phyloP scores from a whole-genome alignment of 129 eudicot species.

The Flaveria linearis region DNA sequence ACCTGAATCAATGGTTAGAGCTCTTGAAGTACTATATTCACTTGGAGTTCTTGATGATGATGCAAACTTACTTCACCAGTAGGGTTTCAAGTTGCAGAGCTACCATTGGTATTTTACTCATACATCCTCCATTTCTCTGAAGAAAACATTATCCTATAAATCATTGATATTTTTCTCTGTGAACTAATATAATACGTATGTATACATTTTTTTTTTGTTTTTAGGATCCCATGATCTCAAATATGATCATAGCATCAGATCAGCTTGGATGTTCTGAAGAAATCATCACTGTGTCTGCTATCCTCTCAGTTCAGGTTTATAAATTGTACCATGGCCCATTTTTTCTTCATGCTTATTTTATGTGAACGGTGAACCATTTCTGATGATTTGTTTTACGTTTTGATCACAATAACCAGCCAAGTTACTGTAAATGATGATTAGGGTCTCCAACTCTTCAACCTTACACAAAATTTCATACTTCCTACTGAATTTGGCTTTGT shows the following conservation, averaged over 20 bases:
- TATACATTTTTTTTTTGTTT: constrained; percentile 16
- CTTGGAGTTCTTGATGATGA: constrained; percentile 94
- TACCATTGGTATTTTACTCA: constrained; percentile 65
- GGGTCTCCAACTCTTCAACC: background rate
- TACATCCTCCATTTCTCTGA: background rate
- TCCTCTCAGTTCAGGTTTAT: constrained; percentile 82
- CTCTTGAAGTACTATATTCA: constrained; percentile 93
- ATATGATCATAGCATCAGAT: constrained; percentile 84
- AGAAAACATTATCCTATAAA: background rate
- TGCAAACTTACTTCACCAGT: constrained; percentile 90
- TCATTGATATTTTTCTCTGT: background rate
- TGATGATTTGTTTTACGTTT: background rate
- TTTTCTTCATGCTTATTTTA: background rate
- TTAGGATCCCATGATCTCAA: constrained; percentile 94
- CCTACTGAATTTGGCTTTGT: background rate
- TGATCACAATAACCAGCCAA: constrained; percentile 9
- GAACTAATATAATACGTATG: background rate
- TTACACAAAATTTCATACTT: background rate
- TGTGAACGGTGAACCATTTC: background rate
- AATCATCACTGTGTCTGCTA: constrained; percentile 76
- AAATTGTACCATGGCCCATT: background rate
- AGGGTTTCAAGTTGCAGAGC: constrained; percentile 96
- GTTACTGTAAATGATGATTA: constrained; percentile 3
- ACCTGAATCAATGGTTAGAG: constrained; percentile 92
- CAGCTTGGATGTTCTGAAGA: constrained; percentile 89